Base-by-base conservation (phyloP, 1,284 basidiomycete species). In the Apiotrichum siamense region DNA sequence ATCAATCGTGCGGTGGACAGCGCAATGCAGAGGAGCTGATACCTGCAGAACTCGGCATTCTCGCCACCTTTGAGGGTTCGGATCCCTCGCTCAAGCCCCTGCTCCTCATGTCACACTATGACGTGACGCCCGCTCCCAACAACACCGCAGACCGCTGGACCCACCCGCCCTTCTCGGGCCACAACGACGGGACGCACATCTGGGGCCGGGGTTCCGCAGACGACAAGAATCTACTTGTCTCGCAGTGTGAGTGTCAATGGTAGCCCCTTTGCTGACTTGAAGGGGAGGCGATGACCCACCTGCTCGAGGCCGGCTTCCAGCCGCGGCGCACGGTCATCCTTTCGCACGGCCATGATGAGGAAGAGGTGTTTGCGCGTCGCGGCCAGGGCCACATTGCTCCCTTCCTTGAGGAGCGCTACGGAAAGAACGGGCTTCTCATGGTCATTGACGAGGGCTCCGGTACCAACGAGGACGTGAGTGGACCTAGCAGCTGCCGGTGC, bases 21-120 rank as follows among this genome's bases (percentile, higher is more conserved):
- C n/a, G n/a, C n/a, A n/a, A 40, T 24, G 36, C 6, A 25, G 15
- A 42, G 10, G 29, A 37, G 26, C 10, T 12, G 7, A 38, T 33
- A 23, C 38, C n/a, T 13, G 17, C 39, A 68, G 66, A 67, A 2
- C 69, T 77, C 26, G 77, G 76, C 26, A 72, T 78, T 25, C 47
- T 78, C 7, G 75, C 74, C 47, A 78, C 76, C 0, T 73, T 77
- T 55, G 47, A 73, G 33, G 78, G 78, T 4, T 65, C 68, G 4
- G 74, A 79, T 47, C 52, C 62, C 7, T 54, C 58, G n/a, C 69
- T 79, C 42, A 76, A 78, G 52, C 78, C 78, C 0, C 60, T 77
- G 9, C 55, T 78, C 2, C 54, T 75, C 63, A 48, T 41, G 46
- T 36, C 33, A 6, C 45, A 47, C 45, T 35, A 44, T 23, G 75